Conservation (phyloP, 805 yeast genomes). For the Metschnikowia anglica region DNA sequence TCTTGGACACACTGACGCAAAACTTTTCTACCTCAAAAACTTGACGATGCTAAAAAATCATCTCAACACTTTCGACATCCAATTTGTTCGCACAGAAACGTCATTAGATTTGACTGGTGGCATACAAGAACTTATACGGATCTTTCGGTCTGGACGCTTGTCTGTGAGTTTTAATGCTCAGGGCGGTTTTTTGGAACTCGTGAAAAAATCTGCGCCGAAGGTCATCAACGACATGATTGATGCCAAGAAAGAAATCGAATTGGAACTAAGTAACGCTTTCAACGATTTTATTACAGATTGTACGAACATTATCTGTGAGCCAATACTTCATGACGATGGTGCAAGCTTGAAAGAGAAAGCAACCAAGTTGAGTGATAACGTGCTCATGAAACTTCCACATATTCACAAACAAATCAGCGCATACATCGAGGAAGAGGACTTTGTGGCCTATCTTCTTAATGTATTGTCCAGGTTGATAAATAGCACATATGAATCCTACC, state of each 20-base stretch:
- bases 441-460: conserved; percentile 31
- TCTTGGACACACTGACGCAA: conserved; percentile 56
- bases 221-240: conserved; percentile 82
- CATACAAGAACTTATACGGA: conserved; percentile 45
- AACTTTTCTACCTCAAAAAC: conserved; percentile 69
- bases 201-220: conserved; percentile 70
- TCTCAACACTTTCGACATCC: conserved; percentile 74
- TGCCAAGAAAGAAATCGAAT: conserved; percentile 67
- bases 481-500: conserved; percentile 56
- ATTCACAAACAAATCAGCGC: conserved; percentile 49
- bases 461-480: conserved; percentile 49
- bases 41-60: conserved; percentile 68
- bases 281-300: conserved; percentile 62
- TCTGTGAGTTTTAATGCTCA: conserved; percentile 35
- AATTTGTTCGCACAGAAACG: conserved; percentile 66
- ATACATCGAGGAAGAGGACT: conserved; percentile 58
- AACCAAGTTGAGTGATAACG: conserved; percentile 45
- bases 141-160: conserved; percentile 44
- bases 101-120: conserved; percentile 78
- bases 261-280: conserved; percentile 68
- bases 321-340: conserved; percentile 26
- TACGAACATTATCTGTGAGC: conserved; percentile 45
- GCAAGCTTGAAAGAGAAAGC: conserved; percentile 30
- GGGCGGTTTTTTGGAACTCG: conserved; percentile 47
- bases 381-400: conserved; percentile 57